phyloP scores from a whole-genome alignment of 495 filamentous ascomycete genomes.

The Penicillium cinerascens region DNA sequence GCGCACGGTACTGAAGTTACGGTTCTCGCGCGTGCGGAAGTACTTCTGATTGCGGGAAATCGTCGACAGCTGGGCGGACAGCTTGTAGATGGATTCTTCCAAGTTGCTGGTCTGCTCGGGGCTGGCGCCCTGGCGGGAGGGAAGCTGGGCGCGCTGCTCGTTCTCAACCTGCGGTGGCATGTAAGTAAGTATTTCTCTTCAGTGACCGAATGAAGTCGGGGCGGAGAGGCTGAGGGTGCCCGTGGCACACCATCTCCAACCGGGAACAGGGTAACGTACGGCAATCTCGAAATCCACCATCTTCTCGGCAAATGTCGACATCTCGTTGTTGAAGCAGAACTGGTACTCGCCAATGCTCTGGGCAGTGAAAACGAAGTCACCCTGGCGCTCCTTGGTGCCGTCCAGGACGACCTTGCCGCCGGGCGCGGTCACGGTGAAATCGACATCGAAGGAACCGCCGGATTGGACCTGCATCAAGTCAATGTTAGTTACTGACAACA shows the following conservation, averaged over 20 bases:
- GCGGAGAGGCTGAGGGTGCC: not conserved
- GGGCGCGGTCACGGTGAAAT: slow-evolving; percentile 84
- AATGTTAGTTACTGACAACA: slow-evolving; percentile 4
- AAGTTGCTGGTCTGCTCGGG: slow-evolving; percentile 89
- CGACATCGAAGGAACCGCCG: slow-evolving; percentile 92
- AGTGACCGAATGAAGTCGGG: not conserved
- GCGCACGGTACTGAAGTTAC: slow-evolving; percentile 96
- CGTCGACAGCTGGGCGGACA: slow-evolving; percentile 91
- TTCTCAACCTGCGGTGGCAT: slow-evolving; percentile 73
- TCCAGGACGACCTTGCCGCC: slow-evolving; percentile 79
- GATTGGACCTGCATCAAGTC: slow-evolving; percentile 73
- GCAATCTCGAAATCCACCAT: slow-evolving; percentile 98
- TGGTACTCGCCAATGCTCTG: slow-evolving; percentile 89
- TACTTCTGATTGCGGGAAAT: slow-evolving; percentile 98
- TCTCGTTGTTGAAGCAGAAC: slow-evolving; percentile 98
- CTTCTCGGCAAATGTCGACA: slow-evolving; percentile 97
- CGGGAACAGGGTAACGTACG: slow-evolving; percentile 49
- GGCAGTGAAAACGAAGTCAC: slow-evolving; percentile 97
- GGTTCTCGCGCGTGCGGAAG: slow-evolving; percentile 97
- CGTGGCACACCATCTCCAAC: not conserved
- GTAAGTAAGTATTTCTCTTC: slow-evolving; percentile 8
- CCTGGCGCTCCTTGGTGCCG: slow-evolving; percentile 88
- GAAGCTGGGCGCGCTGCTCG: slow-evolving; percentile 75
- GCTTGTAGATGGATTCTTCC: slow-evolving; percentile 93
- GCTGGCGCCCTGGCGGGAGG: slow-evolving; percentile 83